phyloP scores from a whole-genome alignment of 768 basidiomycete genomes.

The Asterophora parasitica region DNA sequence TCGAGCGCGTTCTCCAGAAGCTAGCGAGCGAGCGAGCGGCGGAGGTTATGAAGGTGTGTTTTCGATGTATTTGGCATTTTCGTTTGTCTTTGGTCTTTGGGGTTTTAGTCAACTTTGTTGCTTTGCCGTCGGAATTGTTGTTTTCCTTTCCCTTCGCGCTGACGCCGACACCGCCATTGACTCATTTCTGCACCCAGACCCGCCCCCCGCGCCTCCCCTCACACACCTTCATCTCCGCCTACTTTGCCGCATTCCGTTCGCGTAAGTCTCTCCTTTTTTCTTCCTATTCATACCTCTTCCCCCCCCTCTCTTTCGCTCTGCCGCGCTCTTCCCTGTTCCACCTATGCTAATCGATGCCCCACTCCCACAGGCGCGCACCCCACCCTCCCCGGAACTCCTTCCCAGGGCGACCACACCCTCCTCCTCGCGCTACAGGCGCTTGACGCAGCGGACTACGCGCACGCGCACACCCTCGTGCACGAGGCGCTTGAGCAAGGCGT shows the following conservation, averaged over 20 bases:
- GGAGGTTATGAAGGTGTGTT: slow-evolving; percentile 63
- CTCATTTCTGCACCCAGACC: slow-evolving; percentile 29
- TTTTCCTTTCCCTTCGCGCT: no score
- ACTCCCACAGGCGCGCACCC: slow-evolving; percentile 68
- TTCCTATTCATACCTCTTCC: slow-evolving; percentile 1
- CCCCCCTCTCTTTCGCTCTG: no score
- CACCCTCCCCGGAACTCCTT: slow-evolving; percentile 64
- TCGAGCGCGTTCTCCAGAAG: slow-evolving; percentile 91
- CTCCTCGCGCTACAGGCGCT: slow-evolving; percentile 79
- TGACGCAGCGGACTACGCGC: slow-evolving; percentile 76
- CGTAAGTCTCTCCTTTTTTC: slow-evolving; percentile 41
- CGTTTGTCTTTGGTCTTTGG: neutral
- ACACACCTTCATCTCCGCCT: slow-evolving; percentile 87
- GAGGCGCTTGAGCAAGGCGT: slow-evolving; percentile 87
- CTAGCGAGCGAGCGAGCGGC: slow-evolving; percentile 68
- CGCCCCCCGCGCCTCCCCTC: slow-evolving; percentile 85
- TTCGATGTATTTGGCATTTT: no score
- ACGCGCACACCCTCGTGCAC: slow-evolving; percentile 73
- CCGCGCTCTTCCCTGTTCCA: no score
- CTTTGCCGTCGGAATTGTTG: no score
- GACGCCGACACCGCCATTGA: no score
- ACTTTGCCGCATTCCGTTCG: slow-evolving; percentile 94
- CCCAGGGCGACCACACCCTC: slow-evolving; percentile 81
- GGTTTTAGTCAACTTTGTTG: no score
- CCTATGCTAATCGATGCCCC: neutral